These are phyloP conservation scores for Plasmodium inui DNA, from an alignment of 169 alveolate genomes.

Conservation along the genomic window DNA sequence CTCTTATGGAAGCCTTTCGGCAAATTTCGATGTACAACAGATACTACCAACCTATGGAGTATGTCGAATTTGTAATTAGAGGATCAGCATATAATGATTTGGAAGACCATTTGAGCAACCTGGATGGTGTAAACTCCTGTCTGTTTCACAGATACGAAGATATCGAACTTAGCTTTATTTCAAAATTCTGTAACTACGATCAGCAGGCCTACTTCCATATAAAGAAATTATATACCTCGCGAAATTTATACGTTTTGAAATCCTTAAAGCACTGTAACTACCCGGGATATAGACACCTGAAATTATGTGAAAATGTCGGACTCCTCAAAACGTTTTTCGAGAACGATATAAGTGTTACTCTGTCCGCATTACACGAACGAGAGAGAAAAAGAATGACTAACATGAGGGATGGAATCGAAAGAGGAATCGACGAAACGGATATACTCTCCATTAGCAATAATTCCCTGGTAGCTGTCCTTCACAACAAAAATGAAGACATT, in stretches of 20 bases:
- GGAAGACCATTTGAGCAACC: slow-evolving; percentile 39
- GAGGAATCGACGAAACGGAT: not conserved
- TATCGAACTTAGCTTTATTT: slow-evolving; percentile 1
- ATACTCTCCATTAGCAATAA: slow-evolving; percentile 49
- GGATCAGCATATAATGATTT: slow-evolving; percentile 9
- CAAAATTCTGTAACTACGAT: slow-evolving; percentile 50
- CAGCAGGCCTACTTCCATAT: slow-evolving; percentile 22
- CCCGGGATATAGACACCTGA: slow-evolving; percentile 11
- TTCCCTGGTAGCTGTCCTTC: slow-evolving; percentile 43
- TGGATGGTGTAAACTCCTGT: slow-evolving; percentile 11
- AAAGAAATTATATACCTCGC: slow-evolving; percentile 24
- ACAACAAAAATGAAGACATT: slow-evolving; percentile 19
- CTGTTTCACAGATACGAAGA: slow-evolving; percentile 24
- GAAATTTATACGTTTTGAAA: not conserved
- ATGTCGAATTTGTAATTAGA: slow-evolving; percentile 52
- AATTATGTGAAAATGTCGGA: slow-evolving; percentile 39
- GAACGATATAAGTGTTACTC: not conserved
- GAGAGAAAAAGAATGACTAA: slow-evolving; percentile 27
- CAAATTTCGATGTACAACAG: not conserved
- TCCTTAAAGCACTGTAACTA: not conserved
- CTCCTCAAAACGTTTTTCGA: slow-evolving; percentile 19
- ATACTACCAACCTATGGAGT: not conserved
- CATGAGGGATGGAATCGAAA: slow-evolving; percentile 33
- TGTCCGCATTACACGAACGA: not conserved
- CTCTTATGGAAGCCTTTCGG: slow-evolving; percentile 24